Conservation (phyloP, 192 early-diverging fungal species). For the Phycomyces nitens region DNA sequence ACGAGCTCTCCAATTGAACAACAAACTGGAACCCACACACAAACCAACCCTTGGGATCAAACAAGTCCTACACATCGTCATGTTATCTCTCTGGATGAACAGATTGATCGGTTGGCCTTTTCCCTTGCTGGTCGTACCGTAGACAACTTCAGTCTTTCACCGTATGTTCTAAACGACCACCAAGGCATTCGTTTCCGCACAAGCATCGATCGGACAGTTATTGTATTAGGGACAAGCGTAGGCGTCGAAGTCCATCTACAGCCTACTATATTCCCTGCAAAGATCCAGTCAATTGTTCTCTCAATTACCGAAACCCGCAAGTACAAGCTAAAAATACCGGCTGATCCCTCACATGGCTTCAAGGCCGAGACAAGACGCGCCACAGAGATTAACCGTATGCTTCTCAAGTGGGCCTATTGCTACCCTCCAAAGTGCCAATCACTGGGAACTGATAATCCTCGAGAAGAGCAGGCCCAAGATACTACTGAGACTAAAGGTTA, state of each 20-base stretch:
- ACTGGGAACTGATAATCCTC: too few relatives aligned
- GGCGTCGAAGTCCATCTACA: constrained; percentile 14
- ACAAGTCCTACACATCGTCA: background rate
- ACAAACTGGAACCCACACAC: background rate
- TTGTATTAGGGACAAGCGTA: constrained; percentile 25
- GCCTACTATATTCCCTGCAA: constrained; percentile 6
- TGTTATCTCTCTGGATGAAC: constrained; percentile 18
- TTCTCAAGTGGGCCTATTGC: constrained; percentile 22
- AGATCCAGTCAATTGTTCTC: constrained; percentile 4
- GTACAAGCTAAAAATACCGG: constrained; percentile 15
- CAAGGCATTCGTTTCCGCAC: constrained; percentile 18
- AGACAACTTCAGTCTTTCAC: constrained; percentile 2
- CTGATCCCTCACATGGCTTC: background rate
- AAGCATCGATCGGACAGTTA: constrained; percentile 21
- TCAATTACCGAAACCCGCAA: constrained; percentile 8
- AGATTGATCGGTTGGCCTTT: constrained; percentile 16
- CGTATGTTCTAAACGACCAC: background rate
- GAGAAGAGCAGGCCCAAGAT: too few relatives aligned
- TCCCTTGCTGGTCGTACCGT: constrained; percentile 14
- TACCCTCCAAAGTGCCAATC: background rate
- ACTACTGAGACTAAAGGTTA: too few relatives aligned
- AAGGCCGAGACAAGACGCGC: background rate
- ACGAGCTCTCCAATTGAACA: background rate
- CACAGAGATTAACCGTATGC: constrained; percentile 1
- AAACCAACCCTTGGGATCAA: constrained; percentile 8